Base-by-base conservation (phyloP, 2,329 filamentous ascomycete genomes). In the Scleromitrula shiraiana region DNA sequence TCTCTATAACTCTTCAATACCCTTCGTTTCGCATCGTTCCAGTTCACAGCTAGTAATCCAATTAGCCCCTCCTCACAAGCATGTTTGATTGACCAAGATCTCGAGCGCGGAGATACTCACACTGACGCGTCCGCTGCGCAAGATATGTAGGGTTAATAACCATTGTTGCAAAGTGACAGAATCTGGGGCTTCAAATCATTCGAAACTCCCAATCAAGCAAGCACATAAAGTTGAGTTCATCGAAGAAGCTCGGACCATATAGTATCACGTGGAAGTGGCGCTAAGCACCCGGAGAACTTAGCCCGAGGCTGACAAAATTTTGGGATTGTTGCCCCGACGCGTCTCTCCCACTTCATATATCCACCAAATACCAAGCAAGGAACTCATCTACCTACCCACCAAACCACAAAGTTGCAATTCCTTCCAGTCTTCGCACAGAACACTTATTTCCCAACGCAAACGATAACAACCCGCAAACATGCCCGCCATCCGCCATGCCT, bases 111-210 rank as follows among this genome's bases (percentile, higher is more conserved):
- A 4, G 9, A 48, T 41, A 72, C 83, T 69, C 68, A 90, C 86
- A 90, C 65, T 85, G 80, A 68, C 82, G 79, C 70, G 85, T 86
- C 70, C 78, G 78, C 68, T 85, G 80, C 64, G 86, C 91, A 65
- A 96, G 88, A 71, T 90, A 89, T 53, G 91, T 96, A 59, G 91
- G 88, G 70, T 89, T 86, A 71, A 96, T 89, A 68, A 88, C 82
- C 86, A 90, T 90, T 61, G 64, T 75, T 33, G 72, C 41, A 41
- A 27, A 22, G 10, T 38, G 9, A 14, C 17, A 22, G 43, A 26
- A 27, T 37, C 46, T 42, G 19, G 44, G 19, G 46, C 49, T 40
- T 41, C 24, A 8, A 23, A 9, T 45, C 40, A 30, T 29, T 33
- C 14, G n/a, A 15, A 14, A 5, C 30, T 39, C 17, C 19, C 23